phyloP scores from a whole-genome alignment of 2,329 filamentous ascomycete species.

The Scolecobasidium constrictum region DNA sequence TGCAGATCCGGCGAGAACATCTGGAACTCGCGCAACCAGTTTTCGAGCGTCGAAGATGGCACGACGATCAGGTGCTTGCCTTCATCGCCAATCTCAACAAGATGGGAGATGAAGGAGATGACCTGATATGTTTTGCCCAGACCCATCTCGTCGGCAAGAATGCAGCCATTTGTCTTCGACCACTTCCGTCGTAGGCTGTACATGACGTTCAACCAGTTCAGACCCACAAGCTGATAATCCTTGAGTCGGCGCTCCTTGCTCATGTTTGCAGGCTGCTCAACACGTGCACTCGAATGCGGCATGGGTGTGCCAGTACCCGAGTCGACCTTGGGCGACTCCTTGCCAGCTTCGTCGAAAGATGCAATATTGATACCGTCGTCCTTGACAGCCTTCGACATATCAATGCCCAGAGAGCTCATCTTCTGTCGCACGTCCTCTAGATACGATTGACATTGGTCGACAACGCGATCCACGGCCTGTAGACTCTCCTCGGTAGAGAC shows the following conservation, averaged over 20 bases:
- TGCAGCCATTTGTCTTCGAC: constrained; percentile 69
- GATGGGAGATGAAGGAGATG: constrained; percentile 78
- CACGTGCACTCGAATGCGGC: constrained; percentile 28
- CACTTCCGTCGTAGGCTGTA: constrained; percentile 31
- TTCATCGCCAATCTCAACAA: constrained; percentile 52
- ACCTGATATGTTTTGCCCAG: constrained; percentile 92
- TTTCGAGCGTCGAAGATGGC: constrained; percentile 85
- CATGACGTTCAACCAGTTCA: constrained; percentile 87
- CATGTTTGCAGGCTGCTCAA: constrained; percentile 69
- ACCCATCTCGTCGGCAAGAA: constrained; percentile 95
- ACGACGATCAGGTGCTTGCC: constrained; percentile 70
- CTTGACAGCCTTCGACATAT: constrained; percentile 49
- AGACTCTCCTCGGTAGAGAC: constrained; percentile 69
- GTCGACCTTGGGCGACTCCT: constrained; percentile 10
- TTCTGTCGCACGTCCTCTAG: constrained; percentile 55
- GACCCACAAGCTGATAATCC: constrained; percentile 83
- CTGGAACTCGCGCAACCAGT: constrained; percentile 86
- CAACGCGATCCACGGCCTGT: constrained; percentile 71
- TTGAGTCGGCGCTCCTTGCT: constrained; percentile 68
- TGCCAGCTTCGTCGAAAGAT: constrained; percentile 29
- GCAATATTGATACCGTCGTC: constrained; percentile 23
- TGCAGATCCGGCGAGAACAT: constrained; percentile 70
- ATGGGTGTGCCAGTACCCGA: constrained; percentile 7
- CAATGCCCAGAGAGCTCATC: constrained; percentile 58
- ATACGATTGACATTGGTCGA: constrained; percentile 62